Conservation (phyloP, 2,329 filamentous ascomycete species). For the Furcasterigmium sp. region DNA sequence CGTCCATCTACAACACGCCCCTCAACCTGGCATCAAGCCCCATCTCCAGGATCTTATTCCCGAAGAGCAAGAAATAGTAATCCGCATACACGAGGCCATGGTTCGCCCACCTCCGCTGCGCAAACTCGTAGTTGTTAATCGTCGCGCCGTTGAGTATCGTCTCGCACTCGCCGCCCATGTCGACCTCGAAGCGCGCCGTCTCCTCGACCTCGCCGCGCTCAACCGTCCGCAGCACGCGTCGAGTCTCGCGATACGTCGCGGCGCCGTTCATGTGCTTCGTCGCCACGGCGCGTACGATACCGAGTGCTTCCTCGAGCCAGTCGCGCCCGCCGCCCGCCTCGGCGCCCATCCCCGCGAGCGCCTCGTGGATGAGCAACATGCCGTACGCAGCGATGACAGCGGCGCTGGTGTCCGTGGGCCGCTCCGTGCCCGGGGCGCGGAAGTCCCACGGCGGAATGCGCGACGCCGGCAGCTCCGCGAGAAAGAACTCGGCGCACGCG, state of each 20-base stretch:
- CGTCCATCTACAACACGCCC: neutral
- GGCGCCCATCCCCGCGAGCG: conserved; percentile 12
- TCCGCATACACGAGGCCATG: conserved; percentile 45
- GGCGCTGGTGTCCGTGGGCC: conserved; percentile 30
- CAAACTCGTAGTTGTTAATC: conserved; percentile 40
- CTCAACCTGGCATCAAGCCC: conserved; percentile 7
- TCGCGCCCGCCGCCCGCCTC: conserved; percentile 8
- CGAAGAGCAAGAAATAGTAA: conserved; percentile 40
- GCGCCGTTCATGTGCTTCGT: conserved; percentile 15
- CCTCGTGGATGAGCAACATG: conserved; percentile 27
- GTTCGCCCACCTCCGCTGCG: conserved; percentile 35
- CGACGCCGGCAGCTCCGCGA: conserved; percentile 27
- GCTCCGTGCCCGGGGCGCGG: conserved; percentile 20
- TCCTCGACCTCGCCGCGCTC: conserved; percentile 14
- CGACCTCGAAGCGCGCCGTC: conserved; percentile 12
- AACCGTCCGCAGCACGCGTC: conserved; percentile 14
- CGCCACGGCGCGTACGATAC: conserved; percentile 19
- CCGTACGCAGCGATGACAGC: conserved; percentile 32
- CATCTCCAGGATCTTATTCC: conserved; percentile 35
- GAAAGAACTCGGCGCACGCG: conserved; percentile 38
- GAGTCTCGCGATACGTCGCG: conserved; percentile 9
- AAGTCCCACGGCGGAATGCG: conserved; percentile 46
- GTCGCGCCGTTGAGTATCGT: conserved; percentile 40
- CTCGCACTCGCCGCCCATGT: conserved; percentile 24
- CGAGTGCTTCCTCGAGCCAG: conserved; percentile 20